These are phyloP conservation scores for Chalara sp. DNA, from an alignment of 2,329 filamentous ascomycete genomes.

Conservation along the genomic window DNA sequence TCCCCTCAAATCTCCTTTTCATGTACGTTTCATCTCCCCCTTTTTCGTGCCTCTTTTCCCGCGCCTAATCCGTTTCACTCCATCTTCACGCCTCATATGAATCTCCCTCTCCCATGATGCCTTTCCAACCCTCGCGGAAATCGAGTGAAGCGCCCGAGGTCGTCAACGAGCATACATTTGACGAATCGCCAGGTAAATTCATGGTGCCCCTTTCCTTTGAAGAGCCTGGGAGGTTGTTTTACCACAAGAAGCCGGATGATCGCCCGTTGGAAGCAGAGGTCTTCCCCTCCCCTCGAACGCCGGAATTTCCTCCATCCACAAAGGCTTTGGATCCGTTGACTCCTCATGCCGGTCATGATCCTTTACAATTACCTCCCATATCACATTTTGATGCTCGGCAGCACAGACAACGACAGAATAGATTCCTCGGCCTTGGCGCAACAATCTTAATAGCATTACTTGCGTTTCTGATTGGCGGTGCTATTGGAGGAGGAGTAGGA, in stretches of 20 bases:
- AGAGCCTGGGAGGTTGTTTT: not conserved
- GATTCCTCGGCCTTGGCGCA: not conserved
- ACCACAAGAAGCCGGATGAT: not conserved
- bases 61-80: no score
- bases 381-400: not conserved
- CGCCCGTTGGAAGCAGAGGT: not conserved
- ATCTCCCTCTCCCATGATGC: no score
- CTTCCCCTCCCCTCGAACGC: not conserved
- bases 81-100: no score
- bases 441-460: not conserved
- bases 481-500: not conserved
- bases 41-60: no score
- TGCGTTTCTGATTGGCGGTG: not conserved
- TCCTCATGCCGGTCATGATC: not conserved
- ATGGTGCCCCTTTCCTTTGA: not conserved
- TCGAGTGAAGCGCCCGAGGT: not conserved
- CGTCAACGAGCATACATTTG: not conserved
- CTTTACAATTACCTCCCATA: not conserved
- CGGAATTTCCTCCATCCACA: not conserved
- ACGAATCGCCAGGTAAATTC: not conserved
- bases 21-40: no score
- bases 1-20: no score
- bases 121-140: not conserved
- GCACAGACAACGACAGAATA: not conserved
- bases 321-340: not conserved